A percentile compares a stretch with the other conserved stretches of the same genome.
phyloP scores from a whole-genome alignment of 2,329 filamentous ascomycete genomes.

The Zymoseptoria brevis region DNA sequence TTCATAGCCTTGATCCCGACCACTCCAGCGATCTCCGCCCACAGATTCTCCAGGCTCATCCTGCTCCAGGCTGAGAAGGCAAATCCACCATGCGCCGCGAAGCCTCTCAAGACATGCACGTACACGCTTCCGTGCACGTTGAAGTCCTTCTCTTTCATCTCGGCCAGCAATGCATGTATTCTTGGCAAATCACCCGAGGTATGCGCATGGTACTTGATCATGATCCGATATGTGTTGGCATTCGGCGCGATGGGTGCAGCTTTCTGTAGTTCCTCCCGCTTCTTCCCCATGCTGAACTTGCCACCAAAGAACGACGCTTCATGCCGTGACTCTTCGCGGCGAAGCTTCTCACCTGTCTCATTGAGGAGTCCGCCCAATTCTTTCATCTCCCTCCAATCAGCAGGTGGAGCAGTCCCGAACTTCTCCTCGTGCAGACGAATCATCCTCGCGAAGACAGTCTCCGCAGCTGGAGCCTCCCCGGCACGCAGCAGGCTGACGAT shows the following conservation, averaged over 20 bases:
- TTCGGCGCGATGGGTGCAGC: constrained; percentile 63
- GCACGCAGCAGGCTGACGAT: constrained; percentile 69
- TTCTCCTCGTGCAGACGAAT: constrained; percentile 50
- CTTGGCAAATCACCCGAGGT: constrained; percentile 62
- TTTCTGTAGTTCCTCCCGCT: constrained; percentile 51
- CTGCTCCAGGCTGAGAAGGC: constrained; percentile 63
- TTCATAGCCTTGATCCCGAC: neutral
- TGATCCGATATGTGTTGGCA: constrained; percentile 67
- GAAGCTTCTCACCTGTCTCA: constrained; percentile 35
- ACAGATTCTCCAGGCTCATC: constrained; percentile 59
- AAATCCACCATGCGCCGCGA: constrained; percentile 62
- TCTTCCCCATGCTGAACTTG: constrained; percentile 15
- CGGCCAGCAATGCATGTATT: constrained; percentile 63
- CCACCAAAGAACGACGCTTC: constrained; percentile 36
- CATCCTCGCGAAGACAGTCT: constrained; percentile 79
- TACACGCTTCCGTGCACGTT: constrained; percentile 70
- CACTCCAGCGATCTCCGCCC: constrained; percentile 52
- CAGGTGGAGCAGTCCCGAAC: constrained; percentile 23
- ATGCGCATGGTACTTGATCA: constrained; percentile 67
- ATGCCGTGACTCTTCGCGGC: constrained; percentile 43
- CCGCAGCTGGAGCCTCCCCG: constrained; percentile 67
- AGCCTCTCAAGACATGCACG: constrained; percentile 74
- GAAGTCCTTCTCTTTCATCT: constrained; percentile 66
- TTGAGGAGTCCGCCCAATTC: constrained; percentile 43
- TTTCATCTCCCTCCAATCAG: constrained; percentile 36